phyloP scores from a whole-genome alignment of 495 filamentous ascomycete species.

The Xylaria flabelliformis region DNA sequence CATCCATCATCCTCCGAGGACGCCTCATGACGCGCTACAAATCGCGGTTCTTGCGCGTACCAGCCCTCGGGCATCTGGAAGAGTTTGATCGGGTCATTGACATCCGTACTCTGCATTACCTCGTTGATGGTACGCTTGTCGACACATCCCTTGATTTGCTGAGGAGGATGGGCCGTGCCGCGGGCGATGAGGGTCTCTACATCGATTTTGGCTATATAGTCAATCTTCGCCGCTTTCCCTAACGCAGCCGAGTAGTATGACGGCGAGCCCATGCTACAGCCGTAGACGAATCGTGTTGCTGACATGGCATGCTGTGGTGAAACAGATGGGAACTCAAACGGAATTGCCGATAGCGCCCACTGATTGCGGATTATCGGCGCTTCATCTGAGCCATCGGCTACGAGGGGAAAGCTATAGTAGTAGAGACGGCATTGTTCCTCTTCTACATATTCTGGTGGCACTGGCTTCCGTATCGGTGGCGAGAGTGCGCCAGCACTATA shows the following conservation, averaged over 20 bases:
- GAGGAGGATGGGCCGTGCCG: conserved; percentile 50
- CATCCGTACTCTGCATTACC: conserved; percentile 52
- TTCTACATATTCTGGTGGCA: conserved; percentile 50
- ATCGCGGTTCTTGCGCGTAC: conserved; percentile 70
- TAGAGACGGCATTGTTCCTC: conserved; percentile 70
- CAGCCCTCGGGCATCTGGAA: conserved; percentile 52
- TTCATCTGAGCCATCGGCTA: conserved; percentile 10
- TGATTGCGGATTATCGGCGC: conserved; percentile 57
- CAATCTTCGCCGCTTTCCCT: conserved; percentile 65
- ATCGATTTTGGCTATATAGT: conserved; percentile 65
- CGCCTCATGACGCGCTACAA: conserved; percentile 56
- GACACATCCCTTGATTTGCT: conserved; percentile 59
- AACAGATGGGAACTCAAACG: conserved; percentile 68
- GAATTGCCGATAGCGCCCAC: conserved; percentile 65
- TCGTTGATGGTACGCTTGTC: conserved; percentile 57
- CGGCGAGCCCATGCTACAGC: conserved; percentile 54
- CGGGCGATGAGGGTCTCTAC: conserved; percentile 53
- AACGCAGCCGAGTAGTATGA: conserved; percentile 57
- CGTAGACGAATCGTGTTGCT: conserved; percentile 61
- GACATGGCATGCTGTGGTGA: conserved; percentile 59
- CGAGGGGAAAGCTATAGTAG: conserved; percentile 64
- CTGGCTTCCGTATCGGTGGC: conserved; percentile 45
- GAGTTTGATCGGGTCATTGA: conserved; percentile 26
- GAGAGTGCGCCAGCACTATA: conserved; percentile 64
- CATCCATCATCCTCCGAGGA: conserved; percentile 63